Conservation (phyloP, 1,284 basidiomycete species). For the Neotropicomus parvogracilis region DNA sequence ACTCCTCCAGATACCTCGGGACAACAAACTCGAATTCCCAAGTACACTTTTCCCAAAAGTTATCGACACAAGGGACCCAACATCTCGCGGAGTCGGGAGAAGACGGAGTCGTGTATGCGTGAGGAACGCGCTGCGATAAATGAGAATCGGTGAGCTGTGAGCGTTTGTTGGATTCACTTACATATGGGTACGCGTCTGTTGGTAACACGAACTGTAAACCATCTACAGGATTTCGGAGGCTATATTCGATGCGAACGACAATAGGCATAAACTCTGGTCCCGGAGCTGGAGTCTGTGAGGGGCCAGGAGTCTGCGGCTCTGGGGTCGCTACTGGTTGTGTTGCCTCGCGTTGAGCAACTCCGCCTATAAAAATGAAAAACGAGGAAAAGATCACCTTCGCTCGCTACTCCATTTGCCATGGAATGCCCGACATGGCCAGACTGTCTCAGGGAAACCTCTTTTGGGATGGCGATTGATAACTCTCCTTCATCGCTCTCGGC, state of each 20-base stretch:
- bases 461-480: slow-evolving; percentile 85
- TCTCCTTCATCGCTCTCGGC: slow-evolving; percentile 93
- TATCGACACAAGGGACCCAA: slow-evolving; percentile 97
- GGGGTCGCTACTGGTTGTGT: slow-evolving; percentile 60
- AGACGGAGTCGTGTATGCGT: slow-evolving; percentile 88
- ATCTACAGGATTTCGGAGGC: slow-evolving; percentile 75
- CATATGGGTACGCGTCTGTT: slow-evolving; percentile 78
- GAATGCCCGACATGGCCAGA: slow-evolving; percentile 47
- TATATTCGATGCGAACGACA: slow-evolving; percentile 74
- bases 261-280: slow-evolving; percentile 75
- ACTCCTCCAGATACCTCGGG: slow-evolving; percentile 79
- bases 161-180: slow-evolving; percentile 43
- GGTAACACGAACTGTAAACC: slow-evolving; percentile 86
- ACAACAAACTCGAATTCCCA: slow-evolving; percentile 99
- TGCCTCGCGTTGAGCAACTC: slow-evolving; percentile 9
- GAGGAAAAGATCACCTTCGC: slow-evolving; percentile 42
- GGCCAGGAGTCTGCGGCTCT: slow-evolving; percentile 70
- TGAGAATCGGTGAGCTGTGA: slow-evolving; percentile 23
- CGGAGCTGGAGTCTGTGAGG: slow-evolving; percentile 40
- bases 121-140: slow-evolving; percentile 73
- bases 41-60: slow-evolving; percentile 93
- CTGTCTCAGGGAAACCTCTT: slow-evolving; percentile 69
- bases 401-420: slow-evolving; percentile 37
- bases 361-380: neutral
- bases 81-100: slow-evolving; percentile 89